Evolutionary conservation across 2,329 filamentous ascomycete genomes (phyloP), one percentile per base, ranked within the genome.

Genomic region (Lasiodiplodia sp.): DNA sequence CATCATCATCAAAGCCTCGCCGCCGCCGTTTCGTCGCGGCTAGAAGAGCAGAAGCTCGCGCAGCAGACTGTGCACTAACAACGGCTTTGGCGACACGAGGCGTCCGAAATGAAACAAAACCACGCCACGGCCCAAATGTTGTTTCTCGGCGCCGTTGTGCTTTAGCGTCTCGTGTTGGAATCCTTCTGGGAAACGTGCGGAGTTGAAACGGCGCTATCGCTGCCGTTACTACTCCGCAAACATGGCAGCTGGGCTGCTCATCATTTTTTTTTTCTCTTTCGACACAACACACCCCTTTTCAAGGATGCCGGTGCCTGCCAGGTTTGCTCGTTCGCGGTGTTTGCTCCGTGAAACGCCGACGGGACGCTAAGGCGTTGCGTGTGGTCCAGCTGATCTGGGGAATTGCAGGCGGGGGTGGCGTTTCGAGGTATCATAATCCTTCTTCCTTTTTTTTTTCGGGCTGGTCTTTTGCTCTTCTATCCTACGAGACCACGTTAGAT

Each of bases 31-130:
- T 38, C 66, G n/a, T 60, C 55, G 28, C 55, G 47, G 31, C 56
- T 68, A 25, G 66, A 68, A 44, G 44, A 68, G 37, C 38, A 67
- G 55, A 51, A 34, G 34, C 63, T 66, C 34, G 66, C 55, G 40
- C 31, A 44, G 31, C 56, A 62, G 55, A 38, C 6, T 28, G 55
- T 58, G 23, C 40, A 38, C 52, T 67, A 58, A 58, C 60, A 38
- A 47, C 21, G 23, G 57, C 57, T 37, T 28, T 25, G 16, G 40
- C 38, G 14, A 28, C 40, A 4, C 31, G 53, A 31, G 18, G 53
- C 53, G 28, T 31, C 21, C 11, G 53, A 57, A 11, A 11, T 28
- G 53, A 57, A 57, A 57, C 31, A 18, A 31, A 18, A 18, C 21
- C 37, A 5, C 5, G 49, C 49, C 23, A 52, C 49, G 23, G 23